Percentiles rank a stretch among this genome's conserved stretches.
Evolutionary conservation across 495 filamentous ascomycete genomes (phyloP).

Genomic region (Penicillium simplicissimum): DNA sequence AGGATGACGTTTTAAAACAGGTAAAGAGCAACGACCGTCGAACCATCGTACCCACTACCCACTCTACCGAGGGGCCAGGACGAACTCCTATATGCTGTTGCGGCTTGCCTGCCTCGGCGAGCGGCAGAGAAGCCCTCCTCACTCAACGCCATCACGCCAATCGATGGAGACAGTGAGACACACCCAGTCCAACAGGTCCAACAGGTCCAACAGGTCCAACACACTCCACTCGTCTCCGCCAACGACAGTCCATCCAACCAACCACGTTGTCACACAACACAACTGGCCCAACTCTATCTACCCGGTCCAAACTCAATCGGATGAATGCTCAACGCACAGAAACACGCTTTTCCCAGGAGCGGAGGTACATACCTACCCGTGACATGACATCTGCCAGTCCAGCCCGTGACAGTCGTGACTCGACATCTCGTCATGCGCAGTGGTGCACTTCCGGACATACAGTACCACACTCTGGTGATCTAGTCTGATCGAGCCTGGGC

Average conservation of each 20-base stretch:
- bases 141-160: not conserved
- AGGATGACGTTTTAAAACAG: not conserved
- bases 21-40: no score
- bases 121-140: not conserved
- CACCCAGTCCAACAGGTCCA: no score
- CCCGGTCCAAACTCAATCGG: constrained; percentile 34
- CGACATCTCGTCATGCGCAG: not conserved
- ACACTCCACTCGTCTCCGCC: not conserved
- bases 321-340: not conserved
- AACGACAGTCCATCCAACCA: constrained; percentile 5
- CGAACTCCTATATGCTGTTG: not conserved
- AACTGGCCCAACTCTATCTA: constrained; percentile 31
- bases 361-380: not conserved
- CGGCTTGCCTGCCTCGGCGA: not conserved
- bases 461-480: not conserved
- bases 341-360: constrained; percentile 10
- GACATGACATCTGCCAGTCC: constrained; percentile 3
- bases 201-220: no score
- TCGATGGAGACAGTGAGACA: not conserved
- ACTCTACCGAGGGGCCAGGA: not conserved
- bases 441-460: not conserved
- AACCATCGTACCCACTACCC: no score
- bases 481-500: not conserved
- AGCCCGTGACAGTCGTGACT: not conserved
- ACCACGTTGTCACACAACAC: constrained; percentile 12